These are phyloP conservation scores for Neofusicoccum umdonicola DNA, from an alignment of 2,329 filamentous ascomycete species.

Conservation along the genomic window DNA sequence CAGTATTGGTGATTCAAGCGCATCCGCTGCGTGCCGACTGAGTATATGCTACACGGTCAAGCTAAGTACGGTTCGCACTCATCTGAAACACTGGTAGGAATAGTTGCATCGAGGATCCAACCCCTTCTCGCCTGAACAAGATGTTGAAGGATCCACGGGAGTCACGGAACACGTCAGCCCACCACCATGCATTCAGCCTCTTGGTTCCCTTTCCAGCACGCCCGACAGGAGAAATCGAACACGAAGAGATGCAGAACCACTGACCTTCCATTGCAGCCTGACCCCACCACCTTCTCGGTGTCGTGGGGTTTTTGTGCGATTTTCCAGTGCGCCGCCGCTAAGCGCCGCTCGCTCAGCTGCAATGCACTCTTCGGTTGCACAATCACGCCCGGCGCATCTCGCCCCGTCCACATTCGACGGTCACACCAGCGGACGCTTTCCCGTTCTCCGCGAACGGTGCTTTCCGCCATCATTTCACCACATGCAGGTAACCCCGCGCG, in stretches of 20 bases:
- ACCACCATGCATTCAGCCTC: neutral
- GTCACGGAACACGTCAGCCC: neutral
- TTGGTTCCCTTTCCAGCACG: neutral
- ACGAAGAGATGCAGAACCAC: neutral
- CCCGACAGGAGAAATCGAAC: neutral
- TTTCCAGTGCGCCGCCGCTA: neutral
- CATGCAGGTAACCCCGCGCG: neutral
- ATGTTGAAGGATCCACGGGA: neutral
- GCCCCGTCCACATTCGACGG: neutral
- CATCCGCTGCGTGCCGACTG: neutral
- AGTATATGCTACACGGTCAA: neutral
- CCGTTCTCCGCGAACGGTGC: neutral
- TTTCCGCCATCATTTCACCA: neutral
- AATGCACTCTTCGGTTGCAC: neutral
- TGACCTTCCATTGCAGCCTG: neutral
- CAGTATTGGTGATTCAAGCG: neutral
- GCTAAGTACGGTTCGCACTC: neutral
- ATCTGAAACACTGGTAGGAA: neutral
- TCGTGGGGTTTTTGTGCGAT: neutral
- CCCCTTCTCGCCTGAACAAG: neutral
- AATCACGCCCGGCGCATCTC: neutral
- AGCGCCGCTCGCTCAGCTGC: constrained; percentile 5
- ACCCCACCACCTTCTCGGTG: neutral
- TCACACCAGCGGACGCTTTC: constrained; percentile 1
- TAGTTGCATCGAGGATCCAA: neutral